Percentiles rank a stretch among this genome's conserved stretches.
Evolutionary conservation across 2,329 filamentous ascomycete species (phyloP).

Genomic region (Herpotrichia juniperi): DNA sequence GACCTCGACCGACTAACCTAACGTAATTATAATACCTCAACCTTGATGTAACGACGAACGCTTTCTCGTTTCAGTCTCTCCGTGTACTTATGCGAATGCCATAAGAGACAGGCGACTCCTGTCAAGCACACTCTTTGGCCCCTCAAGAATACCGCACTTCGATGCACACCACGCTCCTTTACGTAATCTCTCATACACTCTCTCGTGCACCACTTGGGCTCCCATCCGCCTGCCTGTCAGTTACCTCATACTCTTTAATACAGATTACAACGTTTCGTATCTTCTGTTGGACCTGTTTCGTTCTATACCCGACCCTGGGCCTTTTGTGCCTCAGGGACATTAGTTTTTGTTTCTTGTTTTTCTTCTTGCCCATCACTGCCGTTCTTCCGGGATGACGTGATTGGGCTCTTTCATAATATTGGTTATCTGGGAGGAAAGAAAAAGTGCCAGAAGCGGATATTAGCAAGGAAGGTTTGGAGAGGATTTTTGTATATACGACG

Average conservation of each 20-base stretch:
- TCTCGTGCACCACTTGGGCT: conserved; percentile 1
- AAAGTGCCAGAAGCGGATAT: not conserved
- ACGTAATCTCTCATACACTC: conserved; percentile 2
- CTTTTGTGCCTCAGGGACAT: not conserved
- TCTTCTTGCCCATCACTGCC: conserved; percentile 3
- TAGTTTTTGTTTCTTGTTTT: conserved; percentile 12
- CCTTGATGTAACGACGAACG: conserved; percentile 15
- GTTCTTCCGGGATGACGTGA: not conserved
- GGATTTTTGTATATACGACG: conserved; percentile 6
- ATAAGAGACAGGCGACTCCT: conserved; percentile 22
- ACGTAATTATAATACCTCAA: conserved; percentile 28
- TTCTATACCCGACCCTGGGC: conserved; percentile 24
- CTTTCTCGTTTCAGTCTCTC: conserved; percentile 10
- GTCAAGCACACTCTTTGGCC: conserved; percentile 35
- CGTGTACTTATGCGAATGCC: conserved; percentile 14
- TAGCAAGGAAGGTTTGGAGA: not conserved
- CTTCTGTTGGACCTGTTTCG: conserved; percentile 17
- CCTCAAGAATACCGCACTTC: conserved; percentile 13
- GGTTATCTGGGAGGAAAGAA: conserved; percentile 2
- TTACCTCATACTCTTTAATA: conserved; percentile 7
- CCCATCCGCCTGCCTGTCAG: not conserved
- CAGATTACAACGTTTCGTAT: not conserved
- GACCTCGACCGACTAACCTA: conserved; percentile 9
- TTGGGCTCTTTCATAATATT: conserved; percentile 7
- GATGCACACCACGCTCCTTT: conserved; percentile 22